Percentiles rank a stretch among this genome's conserved stretches.
Conservation (phyloP, 352 stramenopile genomes). For the Phytophthora ramorum region DNA sequence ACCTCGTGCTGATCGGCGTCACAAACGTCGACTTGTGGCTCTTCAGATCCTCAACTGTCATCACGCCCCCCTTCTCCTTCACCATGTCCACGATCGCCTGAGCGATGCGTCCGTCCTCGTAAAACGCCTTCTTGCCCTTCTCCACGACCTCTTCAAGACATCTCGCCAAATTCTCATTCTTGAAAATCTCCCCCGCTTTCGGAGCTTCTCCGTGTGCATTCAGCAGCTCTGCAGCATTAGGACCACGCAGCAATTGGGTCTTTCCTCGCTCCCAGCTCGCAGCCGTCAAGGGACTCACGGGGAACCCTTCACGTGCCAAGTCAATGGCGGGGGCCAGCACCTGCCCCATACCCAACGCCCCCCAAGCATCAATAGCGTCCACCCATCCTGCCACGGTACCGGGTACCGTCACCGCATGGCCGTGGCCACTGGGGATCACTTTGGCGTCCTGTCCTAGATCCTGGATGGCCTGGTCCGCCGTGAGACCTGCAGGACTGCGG, state of each 20-base stretch:
- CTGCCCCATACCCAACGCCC: constrained; percentile 81
- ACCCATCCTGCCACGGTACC: constrained; percentile 94
- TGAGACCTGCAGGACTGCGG: constrained; percentile 81
- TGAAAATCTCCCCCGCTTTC: constrained; percentile 81
- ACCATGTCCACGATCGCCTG: constrained; percentile 90
- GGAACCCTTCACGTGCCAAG: constrained; percentile 94
- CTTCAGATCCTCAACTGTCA: constrained; percentile 88
- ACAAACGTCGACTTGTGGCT: constrained; percentile 91
- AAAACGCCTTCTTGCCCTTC: constrained; percentile 90
- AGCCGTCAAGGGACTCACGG: constrained; percentile 91
- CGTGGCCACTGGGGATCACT: constrained; percentile 59
- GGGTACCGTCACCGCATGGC: constrained; percentile 87
- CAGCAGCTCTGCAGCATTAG: constrained; percentile 61
- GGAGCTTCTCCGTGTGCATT: constrained; percentile 58
- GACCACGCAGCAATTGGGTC: constrained; percentile 64
- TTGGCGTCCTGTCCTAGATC: constrained; percentile 48
- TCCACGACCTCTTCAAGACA: constrained; percentile 89
- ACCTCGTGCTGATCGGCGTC: constrained; percentile 90
- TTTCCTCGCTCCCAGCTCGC: constrained; percentile 83
- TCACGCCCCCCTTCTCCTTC: constrained; percentile 60
- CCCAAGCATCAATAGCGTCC: constrained; percentile 89
- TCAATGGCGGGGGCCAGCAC: constrained; percentile 91
- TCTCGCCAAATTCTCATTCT: constrained; percentile 85
- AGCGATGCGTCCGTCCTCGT: constrained; percentile 83
- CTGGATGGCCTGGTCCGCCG: constrained; percentile 63